These are phyloP conservation scores for Cordyceps fumosorosea DNA, from an alignment of 2,329 filamentous ascomycete genomes.

Conservation along the genomic window DNA sequence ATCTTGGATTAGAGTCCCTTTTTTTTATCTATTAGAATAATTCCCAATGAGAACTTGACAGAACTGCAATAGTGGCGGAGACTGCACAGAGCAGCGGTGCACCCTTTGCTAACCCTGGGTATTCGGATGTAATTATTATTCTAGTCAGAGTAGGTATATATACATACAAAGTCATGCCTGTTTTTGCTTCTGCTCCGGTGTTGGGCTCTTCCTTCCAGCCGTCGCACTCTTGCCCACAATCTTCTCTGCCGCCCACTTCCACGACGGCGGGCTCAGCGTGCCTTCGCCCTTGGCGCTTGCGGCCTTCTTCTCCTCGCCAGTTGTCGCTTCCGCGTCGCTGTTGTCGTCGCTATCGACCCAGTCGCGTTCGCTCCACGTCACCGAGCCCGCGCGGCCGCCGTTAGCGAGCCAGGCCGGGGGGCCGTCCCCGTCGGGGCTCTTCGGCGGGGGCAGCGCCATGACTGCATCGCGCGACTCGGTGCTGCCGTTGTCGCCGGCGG, in stretches of 20 bases:
- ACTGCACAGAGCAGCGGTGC: background rate
- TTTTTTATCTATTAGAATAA: background rate
- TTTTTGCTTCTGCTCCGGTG: background rate
- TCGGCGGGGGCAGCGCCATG: conserved; percentile 35
- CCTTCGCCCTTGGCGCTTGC: conserved; percentile 13
- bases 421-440: conserved; percentile 2
- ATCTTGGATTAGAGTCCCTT: background rate
- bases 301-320: background rate
- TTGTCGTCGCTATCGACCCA: conserved; percentile 49
- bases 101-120: background rate
- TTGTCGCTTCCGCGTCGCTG: conserved; percentile 21
- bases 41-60: background rate
- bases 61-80: background rate
- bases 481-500: background rate
- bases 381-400: conserved; percentile 27
- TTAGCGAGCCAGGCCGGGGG: conserved; percentile 14
- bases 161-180: background rate
- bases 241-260: conserved; percentile 51
- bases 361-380: conserved; percentile 61
- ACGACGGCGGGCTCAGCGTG: conserved; percentile 19
- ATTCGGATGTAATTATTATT: background rate
- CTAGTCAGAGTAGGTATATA: background rate
- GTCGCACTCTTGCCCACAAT: conserved; percentile 40
- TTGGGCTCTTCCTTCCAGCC: conserved; percentile 23
- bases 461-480: conserved; percentile 38